Conservation (phyloP, 371 early-diverging fungal genomes). For the Rhizomucor pusillus region DNA sequence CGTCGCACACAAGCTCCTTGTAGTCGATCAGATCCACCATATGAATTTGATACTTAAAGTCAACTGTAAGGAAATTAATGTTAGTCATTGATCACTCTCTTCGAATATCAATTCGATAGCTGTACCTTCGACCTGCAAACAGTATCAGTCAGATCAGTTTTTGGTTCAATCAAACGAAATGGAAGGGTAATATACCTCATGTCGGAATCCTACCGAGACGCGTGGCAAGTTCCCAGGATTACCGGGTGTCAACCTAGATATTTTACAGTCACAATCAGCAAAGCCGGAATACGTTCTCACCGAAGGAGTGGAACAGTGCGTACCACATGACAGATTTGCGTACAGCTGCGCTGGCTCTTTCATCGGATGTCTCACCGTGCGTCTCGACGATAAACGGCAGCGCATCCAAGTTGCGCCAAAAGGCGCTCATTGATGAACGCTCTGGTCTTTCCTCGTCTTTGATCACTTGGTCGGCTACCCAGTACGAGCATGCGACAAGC, state of each 20-base stretch:
- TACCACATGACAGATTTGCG: constrained; percentile 68
- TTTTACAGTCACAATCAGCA: not conserved
- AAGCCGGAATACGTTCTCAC: not conserved
- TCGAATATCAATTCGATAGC: not conserved
- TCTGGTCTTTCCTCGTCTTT: constrained; percentile 22
- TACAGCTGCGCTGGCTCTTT: constrained; percentile 71
- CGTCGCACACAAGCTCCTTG: constrained; percentile 48
- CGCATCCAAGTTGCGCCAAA: constrained; percentile 77
- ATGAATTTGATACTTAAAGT: constrained; percentile 62
- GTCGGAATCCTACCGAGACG: constrained; percentile 8
- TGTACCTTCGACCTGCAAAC: constrained; percentile 26
- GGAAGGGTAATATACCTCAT: constrained; percentile 48
- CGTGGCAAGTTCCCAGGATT: constrained; percentile 53
- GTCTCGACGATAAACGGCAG: constrained; percentile 65
- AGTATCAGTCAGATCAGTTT: too few species aligned
- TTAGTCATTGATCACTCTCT: not conserved
- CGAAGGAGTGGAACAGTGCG: not conserved
- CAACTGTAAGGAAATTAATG: constrained; percentile 37
- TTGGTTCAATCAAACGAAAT: too few species aligned
- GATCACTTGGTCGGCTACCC: constrained; percentile 23
- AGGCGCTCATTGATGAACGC: constrained; percentile 43
- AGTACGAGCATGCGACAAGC: constrained; percentile 41
- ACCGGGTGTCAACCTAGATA: constrained; percentile 55
- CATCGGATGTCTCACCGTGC: constrained; percentile 57
- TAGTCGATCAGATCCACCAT: constrained; percentile 61